Evolutionary conservation across 2,329 filamentous ascomycete genomes (phyloP).

Genomic region (Domatiomyces globalis): DNA sequence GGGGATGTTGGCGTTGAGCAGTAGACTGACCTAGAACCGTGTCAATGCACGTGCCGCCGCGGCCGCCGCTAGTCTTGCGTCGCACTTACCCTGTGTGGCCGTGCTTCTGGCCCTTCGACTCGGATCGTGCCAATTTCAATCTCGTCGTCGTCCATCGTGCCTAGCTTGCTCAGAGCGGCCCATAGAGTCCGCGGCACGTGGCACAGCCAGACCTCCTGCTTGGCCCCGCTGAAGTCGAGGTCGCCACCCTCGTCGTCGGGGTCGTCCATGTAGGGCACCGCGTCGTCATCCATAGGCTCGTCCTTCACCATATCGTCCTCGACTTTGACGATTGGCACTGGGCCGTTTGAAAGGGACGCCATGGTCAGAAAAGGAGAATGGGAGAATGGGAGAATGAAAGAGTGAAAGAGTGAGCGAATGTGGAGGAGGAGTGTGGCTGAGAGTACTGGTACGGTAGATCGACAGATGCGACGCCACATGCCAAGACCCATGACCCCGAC

Average conservation of each 20-base stretch:
- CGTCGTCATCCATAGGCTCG: constrained; percentile 13
- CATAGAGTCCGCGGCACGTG: constrained; percentile 68
- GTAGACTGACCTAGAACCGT: constrained; percentile 49
- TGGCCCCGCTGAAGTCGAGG: constrained; percentile 41
- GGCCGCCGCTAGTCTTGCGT: neutral
- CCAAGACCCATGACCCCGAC: too few species aligned
- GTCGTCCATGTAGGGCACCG: constrained; percentile 14
- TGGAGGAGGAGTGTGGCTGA: too few species aligned
- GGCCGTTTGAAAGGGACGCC: neutral
- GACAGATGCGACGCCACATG: too few species aligned
- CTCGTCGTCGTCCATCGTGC: constrained; percentile 60
- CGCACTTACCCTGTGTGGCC: constrained; percentile 32
- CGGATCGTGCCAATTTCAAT: constrained; percentile 65
- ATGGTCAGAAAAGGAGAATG: neutral
- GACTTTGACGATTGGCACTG: constrained; percentile 7
- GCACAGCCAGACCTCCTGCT: constrained; percentile 51
- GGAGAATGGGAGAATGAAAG: neutral
- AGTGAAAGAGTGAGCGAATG: neutral
- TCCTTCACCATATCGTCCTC: constrained; percentile 14
- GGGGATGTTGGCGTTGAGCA: constrained; percentile 48
- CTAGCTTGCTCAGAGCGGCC: constrained; percentile 59
- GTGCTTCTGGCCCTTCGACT: constrained; percentile 42
- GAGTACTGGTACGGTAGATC: too few species aligned
- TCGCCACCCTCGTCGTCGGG: constrained; percentile 58
- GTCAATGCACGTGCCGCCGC: constrained; percentile 20